A percentile compares a stretch with the other conserved stretches of the same genome.
phyloP scores from a whole-genome alignment of 78 protist species.

The Trichosphaerium sp. region DNA sequence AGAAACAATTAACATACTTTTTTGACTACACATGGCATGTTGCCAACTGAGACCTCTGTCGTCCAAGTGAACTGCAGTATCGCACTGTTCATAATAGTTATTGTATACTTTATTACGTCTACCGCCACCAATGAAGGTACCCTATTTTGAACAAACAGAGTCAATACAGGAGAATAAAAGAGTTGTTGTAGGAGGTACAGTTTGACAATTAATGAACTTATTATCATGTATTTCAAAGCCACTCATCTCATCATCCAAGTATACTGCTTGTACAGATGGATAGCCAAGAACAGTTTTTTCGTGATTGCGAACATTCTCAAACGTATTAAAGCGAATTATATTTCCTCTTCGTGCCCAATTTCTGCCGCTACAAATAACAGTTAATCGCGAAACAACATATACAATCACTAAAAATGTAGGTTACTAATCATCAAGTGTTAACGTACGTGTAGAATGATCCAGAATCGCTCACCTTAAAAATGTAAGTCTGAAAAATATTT shows the following conservation, averaged over 20 bases:
- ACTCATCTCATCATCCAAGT: conserved; percentile 4
- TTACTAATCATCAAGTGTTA: too few species aligned
- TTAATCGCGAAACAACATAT: too few species aligned
- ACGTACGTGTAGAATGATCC: too few species aligned
- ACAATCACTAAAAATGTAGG: too few species aligned
- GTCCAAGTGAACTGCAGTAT: conserved; percentile 5
- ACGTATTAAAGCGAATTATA: too few species aligned
- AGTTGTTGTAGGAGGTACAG: too few species aligned
- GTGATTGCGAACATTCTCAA: background rate
- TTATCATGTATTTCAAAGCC: conserved; percentile 1
- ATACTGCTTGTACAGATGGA: background rate
- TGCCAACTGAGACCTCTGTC: background rate
- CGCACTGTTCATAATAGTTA: background rate
- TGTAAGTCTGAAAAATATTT: too few species aligned
- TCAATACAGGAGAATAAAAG: background rate
- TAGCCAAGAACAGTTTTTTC: background rate
- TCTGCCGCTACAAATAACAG: too few species aligned
- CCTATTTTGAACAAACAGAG: background rate
- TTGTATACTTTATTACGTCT: background rate
- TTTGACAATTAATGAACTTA: background rate
- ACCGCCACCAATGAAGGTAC: conserved; percentile 1
- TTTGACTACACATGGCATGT: background rate
- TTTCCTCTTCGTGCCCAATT: background rate
- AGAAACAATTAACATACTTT: too few species aligned
- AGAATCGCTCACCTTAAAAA: too few species aligned